Evolutionary conservation across 129 eudicot genomes (phyloP).

Genomic region (Escallonia herrerae): DNA sequence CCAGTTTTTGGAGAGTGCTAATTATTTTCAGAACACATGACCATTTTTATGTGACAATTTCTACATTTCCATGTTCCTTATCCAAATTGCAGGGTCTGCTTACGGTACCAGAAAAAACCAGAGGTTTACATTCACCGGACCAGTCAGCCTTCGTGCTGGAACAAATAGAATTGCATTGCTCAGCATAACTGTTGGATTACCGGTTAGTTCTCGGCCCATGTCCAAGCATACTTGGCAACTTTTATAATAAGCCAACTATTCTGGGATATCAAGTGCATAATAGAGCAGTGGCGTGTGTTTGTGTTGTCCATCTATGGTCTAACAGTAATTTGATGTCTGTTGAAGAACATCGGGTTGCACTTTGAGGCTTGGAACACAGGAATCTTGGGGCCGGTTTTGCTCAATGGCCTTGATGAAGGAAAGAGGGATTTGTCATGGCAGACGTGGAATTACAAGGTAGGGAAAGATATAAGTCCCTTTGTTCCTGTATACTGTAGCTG

Average conservation of each 20-base stretch:
- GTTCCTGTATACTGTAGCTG: background rate
- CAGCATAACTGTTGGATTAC: slow-evolving; percentile 82
- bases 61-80: slow-evolving; percentile 9
- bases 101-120: slow-evolving; percentile 55
- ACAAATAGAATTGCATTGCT: slow-evolving; percentile 58
- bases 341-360: slow-evolving; percentile 73
- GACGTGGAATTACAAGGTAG: slow-evolving; percentile 80
- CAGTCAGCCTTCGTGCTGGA: slow-evolving; percentile 56
- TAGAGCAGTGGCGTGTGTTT: too few relatives aligned
- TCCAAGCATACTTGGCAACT: background rate
- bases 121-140: slow-evolving; percentile 40
- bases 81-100: slow-evolving; percentile 56
- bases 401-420: slow-evolving; percentile 67
- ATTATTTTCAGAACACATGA: too few relatives aligned
- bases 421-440: slow-evolving; percentile 49
- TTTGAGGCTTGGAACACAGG: slow-evolving; percentile 78
- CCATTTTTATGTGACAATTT: background rate
- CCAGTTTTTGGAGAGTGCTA: background rate
- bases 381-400: slow-evolving; percentile 57
- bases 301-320: background rate
- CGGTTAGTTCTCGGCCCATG: slow-evolving; percentile 38
- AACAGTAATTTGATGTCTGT: background rate
- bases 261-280: background rate
- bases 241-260: background rate
- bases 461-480: background rate